Conservation (phyloP, 495 filamentous ascomycete genomes). For the Oidiodendron maius region DNA sequence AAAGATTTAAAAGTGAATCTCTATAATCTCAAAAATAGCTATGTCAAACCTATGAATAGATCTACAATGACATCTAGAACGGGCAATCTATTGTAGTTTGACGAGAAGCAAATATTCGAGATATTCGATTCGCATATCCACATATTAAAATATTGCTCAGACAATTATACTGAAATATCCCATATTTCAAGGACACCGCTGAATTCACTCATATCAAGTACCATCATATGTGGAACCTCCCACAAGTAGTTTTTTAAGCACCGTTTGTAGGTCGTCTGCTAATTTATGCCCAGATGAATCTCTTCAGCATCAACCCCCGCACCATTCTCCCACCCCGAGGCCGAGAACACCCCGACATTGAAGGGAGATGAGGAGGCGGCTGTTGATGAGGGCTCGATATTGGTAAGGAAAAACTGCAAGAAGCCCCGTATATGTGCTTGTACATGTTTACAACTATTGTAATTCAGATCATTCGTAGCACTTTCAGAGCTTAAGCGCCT, state of each 20-base stretch:
- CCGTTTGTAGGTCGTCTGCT: no score
- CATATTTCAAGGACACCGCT: conserved; percentile 65
- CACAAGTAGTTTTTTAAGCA: conserved; percentile 39
- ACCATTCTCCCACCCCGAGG: no score
- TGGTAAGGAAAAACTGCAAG: no score
- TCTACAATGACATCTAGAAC: conserved; percentile 50
- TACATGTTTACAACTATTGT: no score
- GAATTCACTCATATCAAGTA: conserved; percentile 59
- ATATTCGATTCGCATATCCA: conserved; percentile 68
- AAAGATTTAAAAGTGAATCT: no score
- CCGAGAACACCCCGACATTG: conserved; percentile 56
- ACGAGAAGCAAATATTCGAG: conserved; percentile 57
- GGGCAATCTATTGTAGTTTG: conserved; percentile 26
- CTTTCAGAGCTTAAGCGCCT: no score
- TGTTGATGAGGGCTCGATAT: conserved; percentile 12
- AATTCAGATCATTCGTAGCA: no score
- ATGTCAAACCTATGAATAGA: conserved; percentile 77
- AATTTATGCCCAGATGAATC: conserved; percentile 37
- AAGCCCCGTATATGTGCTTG: no score
- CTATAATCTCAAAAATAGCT: no score
- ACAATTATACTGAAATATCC: conserved; percentile 64
- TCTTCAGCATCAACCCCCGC: conserved; percentile 53
- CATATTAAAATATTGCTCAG: conserved; percentile 62
- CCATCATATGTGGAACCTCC: conserved; percentile 20
- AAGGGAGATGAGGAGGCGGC: conserved; percentile 21